Conservation (phyloP, 1,284 basidiomycete species). For the Erythrobasidium hasegawianum region DNA sequence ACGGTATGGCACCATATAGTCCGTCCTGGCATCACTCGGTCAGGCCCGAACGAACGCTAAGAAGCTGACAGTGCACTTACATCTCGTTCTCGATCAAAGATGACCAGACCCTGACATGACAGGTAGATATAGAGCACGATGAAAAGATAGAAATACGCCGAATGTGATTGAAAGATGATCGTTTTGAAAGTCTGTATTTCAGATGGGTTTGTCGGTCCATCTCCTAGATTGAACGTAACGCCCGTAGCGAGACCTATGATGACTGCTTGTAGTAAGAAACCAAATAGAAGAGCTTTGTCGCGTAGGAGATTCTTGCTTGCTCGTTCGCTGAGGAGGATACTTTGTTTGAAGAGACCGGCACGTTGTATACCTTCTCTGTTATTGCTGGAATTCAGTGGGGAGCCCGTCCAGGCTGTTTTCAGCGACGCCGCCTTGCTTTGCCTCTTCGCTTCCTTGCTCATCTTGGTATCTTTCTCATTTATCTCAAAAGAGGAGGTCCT, state of each 20-base stretch:
- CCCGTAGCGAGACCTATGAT: slow-evolving; percentile 40
- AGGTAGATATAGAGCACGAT: slow-evolving; percentile 50
- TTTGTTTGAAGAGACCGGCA: background rate
- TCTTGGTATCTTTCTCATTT: background rate
- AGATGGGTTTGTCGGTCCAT: slow-evolving; percentile 47
- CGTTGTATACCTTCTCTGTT: background rate
- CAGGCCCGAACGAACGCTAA: too few relatives aligned
- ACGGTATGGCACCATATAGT: slow-evolving; percentile 50
- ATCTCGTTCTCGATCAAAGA: slow-evolving; percentile 55
- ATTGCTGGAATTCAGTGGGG: background rate
- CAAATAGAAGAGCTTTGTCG: slow-evolving; percentile 48
- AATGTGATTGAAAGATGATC: slow-evolving; percentile 44
- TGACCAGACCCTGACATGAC: slow-evolving; percentile 51
- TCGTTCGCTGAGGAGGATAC: background rate
- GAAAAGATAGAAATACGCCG: slow-evolving; percentile 35
- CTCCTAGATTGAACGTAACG: background rate
- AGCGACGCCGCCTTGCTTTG: background rate
- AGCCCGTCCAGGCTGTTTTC: background rate
- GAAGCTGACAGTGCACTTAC: background rate
- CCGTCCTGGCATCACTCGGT: slow-evolving; percentile 47
- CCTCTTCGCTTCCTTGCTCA: background rate
- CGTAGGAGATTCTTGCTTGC: slow-evolving; percentile 48
- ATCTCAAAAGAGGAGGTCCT: slow-evolving; percentile 34
- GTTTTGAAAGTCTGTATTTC: slow-evolving; percentile 53
- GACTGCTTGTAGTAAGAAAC: slow-evolving; percentile 49